Evolutionary conservation across 148 eudicot species (phyloP).

Genomic region (Polygonum aviculare): DNA sequence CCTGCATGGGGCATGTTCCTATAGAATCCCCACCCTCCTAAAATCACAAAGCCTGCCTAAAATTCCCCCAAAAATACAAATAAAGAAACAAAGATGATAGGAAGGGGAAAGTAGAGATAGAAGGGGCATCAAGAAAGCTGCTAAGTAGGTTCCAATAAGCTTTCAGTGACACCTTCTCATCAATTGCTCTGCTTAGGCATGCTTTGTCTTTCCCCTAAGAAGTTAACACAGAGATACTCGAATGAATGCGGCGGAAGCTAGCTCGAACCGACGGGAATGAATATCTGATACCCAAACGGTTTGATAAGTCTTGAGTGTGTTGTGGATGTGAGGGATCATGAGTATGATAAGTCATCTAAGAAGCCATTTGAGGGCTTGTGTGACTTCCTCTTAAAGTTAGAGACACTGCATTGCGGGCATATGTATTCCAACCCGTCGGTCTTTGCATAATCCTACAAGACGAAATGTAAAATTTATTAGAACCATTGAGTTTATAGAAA

Average conservation of each 20-base stretch:
- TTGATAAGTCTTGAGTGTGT: conserved; percentile 20
- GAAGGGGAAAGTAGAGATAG: background rate
- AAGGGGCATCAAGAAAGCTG: background rate
- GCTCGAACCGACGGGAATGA: background rate
- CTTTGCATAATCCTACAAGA: conserved; percentile 86
- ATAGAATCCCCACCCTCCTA: background rate
- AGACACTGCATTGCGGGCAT: conserved; percentile 92
- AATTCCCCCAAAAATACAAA: background rate
- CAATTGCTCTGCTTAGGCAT: background rate
- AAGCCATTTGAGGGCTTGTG: conserved; percentile 68
- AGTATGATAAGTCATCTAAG: conserved; percentile 32
- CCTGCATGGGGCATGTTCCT: background rate
- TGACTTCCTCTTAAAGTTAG: conserved; percentile 73
- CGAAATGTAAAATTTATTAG: background rate
- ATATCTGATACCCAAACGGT: background rate
- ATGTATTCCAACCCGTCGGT: conserved; percentile 97
- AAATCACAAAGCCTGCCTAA: conserved; percentile 5
- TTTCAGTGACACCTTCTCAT: background rate
- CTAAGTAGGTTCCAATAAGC: background rate
- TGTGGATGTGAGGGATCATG: conserved; percentile 14
- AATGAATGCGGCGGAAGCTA: background rate
- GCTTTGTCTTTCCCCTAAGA: background rate
- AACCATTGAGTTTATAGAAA: background rate
- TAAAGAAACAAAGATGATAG: background rate
- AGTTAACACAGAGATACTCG: background rate